phyloP scores from a whole-genome alignment of 2,329 filamentous ascomycete species.

The Neoscytalidium dimidiatum region DNA sequence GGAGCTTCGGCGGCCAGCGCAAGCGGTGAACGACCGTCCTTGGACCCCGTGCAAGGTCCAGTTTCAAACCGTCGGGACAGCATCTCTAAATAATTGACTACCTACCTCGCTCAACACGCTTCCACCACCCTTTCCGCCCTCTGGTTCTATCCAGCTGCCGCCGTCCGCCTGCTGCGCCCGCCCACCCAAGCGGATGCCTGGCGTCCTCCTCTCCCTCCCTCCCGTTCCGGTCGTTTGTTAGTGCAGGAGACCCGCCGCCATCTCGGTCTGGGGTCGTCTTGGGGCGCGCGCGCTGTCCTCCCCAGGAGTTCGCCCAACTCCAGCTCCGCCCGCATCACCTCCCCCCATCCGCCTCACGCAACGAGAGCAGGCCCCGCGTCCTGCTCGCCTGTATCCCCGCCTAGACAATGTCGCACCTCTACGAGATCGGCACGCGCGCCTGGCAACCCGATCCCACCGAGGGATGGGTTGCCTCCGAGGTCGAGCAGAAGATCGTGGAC shows the following conservation, averaged over 20 bases:
- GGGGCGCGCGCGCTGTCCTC: constrained; percentile 17
- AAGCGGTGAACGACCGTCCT: constrained; percentile 8
- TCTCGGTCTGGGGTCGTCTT: constrained; percentile 14
- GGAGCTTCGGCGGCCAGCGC: neutral
- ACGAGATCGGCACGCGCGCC: constrained; percentile 94
- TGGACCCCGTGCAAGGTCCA: constrained; percentile 15
- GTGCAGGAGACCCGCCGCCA: neutral
- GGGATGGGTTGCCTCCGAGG: constrained; percentile 96
- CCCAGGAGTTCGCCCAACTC: constrained; percentile 15
- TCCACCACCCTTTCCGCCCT: neutral
- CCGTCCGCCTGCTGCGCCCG: neutral
- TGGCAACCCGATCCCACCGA: constrained; percentile 97
- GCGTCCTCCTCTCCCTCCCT: neutral
- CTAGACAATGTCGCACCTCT: constrained; percentile 73
- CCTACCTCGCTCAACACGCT: neutral
- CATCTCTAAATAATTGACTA: constrained; percentile 17
- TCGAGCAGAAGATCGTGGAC: constrained; percentile 79
- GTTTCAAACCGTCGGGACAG: constrained; percentile 17
- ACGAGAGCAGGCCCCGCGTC: constrained; percentile 5
- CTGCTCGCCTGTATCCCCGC: constrained; percentile 18
- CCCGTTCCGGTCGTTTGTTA: constrained; percentile 9
- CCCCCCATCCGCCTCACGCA: neutral
- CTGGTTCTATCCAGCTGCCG: neutral
- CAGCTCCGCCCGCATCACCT: neutral
- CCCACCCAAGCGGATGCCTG: constrained; percentile 6